phyloP scores from a whole-genome alignment of 768 basidiomycete genomes.

The Tricholoma sp. region DNA sequence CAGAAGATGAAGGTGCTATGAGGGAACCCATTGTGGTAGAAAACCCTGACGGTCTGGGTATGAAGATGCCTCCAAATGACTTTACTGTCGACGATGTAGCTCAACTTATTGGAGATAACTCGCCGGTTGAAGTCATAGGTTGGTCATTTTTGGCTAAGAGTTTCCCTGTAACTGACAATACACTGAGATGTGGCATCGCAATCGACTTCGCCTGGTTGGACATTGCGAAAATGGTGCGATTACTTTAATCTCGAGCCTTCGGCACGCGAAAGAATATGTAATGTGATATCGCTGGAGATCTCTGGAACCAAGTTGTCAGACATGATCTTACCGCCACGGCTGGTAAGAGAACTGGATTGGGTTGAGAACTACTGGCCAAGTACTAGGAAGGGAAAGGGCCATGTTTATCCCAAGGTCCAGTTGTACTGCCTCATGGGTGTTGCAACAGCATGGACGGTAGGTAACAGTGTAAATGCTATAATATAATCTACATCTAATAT shows the following conservation, averaged over 20 bases:
- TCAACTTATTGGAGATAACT: constrained; percentile 69
- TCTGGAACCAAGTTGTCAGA: constrained; percentile 80
- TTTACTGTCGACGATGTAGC: constrained; percentile 82
- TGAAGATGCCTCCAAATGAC: constrained; percentile 75
- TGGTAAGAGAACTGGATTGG: constrained; percentile 92
- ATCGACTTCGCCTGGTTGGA: constrained; percentile 83
- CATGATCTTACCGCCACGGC: constrained; percentile 72
- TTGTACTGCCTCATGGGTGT: constrained; percentile 98
- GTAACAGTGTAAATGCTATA: constrained; percentile 18
- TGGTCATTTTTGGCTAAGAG: constrained; percentile 13
- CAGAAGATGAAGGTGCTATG: constrained; percentile 67
- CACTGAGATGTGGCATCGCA: constrained; percentile 83
- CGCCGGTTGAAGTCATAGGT: constrained; percentile 91
- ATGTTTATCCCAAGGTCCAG: constrained; percentile 88
- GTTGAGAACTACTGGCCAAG: constrained; percentile 94
- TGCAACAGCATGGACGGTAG: constrained; percentile 87
- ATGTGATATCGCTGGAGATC: constrained; percentile 94
- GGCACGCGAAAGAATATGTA: constrained; percentile 80
- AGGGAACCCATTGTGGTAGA: constrained; percentile 81
- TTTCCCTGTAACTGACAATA: constrained; percentile 1
- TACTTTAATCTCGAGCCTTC: constrained; percentile 70
- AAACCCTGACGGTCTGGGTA: constrained; percentile 75
- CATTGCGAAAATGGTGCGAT: constrained; percentile 83
- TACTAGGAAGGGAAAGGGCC: constrained; percentile 65
- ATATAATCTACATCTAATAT: constrained; percentile 1